phyloP scores from a whole-genome alignment of 2,329 filamentous ascomycete genomes.

The Teratosphaeria epicoccoides region DNA sequence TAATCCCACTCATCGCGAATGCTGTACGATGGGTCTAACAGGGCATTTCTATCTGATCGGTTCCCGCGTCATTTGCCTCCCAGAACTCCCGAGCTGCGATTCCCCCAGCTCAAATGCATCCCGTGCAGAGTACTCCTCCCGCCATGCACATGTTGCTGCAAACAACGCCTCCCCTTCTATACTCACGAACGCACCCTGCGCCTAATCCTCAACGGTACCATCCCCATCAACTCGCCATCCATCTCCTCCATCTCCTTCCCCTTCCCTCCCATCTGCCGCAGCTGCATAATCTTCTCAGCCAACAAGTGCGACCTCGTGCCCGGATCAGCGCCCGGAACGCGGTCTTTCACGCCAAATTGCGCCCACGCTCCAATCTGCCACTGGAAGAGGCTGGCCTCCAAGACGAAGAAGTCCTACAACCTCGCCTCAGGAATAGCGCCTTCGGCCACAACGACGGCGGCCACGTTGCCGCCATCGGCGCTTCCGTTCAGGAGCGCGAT shows the following conservation, averaged over 20 bases:
- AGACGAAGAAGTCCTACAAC: constrained; percentile 1
- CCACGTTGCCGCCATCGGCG: constrained; percentile 21
- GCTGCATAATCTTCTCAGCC: neutral
- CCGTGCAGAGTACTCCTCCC: neutral
- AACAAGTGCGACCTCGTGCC: neutral
- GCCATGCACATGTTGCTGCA: neutral
- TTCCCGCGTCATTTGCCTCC: neutral
- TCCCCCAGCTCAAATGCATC: neutral
- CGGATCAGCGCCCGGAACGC: neutral
- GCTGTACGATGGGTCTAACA: no score
- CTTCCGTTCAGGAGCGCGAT: constrained; percentile 26
- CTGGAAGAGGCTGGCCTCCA: neutral
- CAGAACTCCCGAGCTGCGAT: neutral
- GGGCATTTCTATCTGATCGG: neutral
- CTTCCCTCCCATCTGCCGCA: neutral
- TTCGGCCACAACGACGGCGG: constrained; percentile 22
- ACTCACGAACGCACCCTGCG: neutral
- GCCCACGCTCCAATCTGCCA: neutral
- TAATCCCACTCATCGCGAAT: no score
- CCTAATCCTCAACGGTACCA: neutral
- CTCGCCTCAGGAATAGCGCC: constrained; percentile 4
- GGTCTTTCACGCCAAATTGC: neutral
- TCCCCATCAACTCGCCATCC: neutral
- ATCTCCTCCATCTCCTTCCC: neutral
- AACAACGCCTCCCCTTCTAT: neutral